phyloP scores from a whole-genome alignment of 1,284 basidiomycete genomes.

The Ustilago hordei region DNA sequence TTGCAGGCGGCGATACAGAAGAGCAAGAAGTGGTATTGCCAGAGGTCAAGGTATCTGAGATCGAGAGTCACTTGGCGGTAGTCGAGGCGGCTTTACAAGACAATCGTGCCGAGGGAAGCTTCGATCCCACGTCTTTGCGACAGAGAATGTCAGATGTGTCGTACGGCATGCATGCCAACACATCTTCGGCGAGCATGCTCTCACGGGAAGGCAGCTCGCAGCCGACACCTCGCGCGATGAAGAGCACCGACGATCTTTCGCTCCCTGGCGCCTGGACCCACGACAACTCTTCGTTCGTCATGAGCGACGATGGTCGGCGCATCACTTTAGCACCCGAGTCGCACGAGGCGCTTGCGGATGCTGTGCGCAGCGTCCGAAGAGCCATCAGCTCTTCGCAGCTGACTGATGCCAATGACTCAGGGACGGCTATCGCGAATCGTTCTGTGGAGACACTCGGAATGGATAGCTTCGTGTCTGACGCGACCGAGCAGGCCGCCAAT shows the following conservation, averaged over 20 bases:
- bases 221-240: conserved; percentile 1
- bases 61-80: conserved; percentile 45
- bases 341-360: conserved; percentile 52
- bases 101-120: conserved; percentile 45
- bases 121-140: conserved; percentile 41
- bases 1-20: conserved; percentile 21
- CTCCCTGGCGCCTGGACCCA: conserved; percentile 45
- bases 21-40: conserved; percentile 34
- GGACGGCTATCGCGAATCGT: conserved; percentile 16
- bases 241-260: conserved; percentile 35
- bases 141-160: conserved; percentile 45
- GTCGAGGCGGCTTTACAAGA: conserved; percentile 49
- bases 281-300: conserved; percentile 26
- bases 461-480: conserved; percentile 35
- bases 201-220: conserved; percentile 29
- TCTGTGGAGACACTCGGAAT: conserved; percentile 33
- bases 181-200: conserved; percentile 37
- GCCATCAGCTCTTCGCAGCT: conserved; percentile 55
- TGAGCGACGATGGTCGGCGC: conserved; percentile 41
- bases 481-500: conserved; percentile 19
- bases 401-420: conserved; percentile 16
- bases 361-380: conserved; percentile 46
- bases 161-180: conserved; percentile 31
- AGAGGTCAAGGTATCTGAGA: conserved; percentile 48
- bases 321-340: conserved; percentile 49